These are phyloP conservation scores for Trichocladium antarcticum DNA, from an alignment of 495 filamentous ascomycete genomes.

Conservation along the genomic window DNA sequence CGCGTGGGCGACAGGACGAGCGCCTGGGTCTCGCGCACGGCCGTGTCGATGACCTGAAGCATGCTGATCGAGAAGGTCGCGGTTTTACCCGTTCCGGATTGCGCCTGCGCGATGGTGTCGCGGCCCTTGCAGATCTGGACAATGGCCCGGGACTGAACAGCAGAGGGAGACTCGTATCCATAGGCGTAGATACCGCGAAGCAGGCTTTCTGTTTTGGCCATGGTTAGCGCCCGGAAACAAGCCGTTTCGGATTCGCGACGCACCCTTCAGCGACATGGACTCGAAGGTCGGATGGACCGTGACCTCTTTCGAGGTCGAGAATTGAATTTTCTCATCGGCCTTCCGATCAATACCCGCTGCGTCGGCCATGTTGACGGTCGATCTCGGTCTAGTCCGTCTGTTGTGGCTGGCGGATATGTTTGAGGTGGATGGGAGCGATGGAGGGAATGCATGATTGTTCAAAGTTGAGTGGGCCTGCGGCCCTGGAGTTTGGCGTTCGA, in stretches of 20 bases:
- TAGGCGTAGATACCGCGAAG: constrained; percentile 98
- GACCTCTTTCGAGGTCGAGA: constrained; percentile 95
- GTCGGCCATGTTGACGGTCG: constrained; percentile 64
- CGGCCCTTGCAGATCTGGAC: constrained; percentile 98
- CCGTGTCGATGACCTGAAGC: constrained; percentile 92
- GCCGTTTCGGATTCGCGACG: neutral
- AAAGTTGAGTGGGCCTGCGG: neutral
- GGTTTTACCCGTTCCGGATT: constrained; percentile 98
- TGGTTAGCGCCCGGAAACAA: neutral
- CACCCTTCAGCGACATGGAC: constrained; percentile 57
- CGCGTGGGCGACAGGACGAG: constrained; percentile 94
- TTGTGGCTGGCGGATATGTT: constrained; percentile 1
- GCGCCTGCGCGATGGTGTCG: constrained; percentile 97
- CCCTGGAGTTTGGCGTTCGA: neutral
- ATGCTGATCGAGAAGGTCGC: constrained; percentile 98
- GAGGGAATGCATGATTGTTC: neutral
- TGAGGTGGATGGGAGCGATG: constrained; percentile 4
- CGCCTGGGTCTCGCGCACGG: constrained; percentile 88
- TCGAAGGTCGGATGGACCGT: constrained; percentile 58
- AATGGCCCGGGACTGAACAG: constrained; percentile 93
- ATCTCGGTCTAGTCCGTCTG: neutral
- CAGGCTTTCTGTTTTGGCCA: constrained; percentile 54
- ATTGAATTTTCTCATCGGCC: constrained; percentile 93
- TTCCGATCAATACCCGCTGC: constrained; percentile 67
- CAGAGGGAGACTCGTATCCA: constrained; percentile 93